phyloP scores from a whole-genome alignment of 2,329 filamentous ascomycete genomes.

The Colletotrichum neosansevieriae region DNA sequence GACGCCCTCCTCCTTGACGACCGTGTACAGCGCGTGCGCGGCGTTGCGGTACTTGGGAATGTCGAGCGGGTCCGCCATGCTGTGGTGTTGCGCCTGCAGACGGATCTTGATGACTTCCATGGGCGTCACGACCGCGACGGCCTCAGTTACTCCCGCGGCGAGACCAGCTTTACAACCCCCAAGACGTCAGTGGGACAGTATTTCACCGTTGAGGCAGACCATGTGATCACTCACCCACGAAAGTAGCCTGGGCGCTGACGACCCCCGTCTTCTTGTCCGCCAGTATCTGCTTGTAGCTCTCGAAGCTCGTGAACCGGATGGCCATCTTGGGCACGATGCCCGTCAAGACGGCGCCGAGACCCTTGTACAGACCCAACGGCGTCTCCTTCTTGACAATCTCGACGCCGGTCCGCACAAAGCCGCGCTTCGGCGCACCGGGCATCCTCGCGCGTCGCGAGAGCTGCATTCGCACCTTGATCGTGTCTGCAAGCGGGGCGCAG shows the following conservation, averaged over 20 bases:
- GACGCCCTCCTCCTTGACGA: conserved; percentile 90
- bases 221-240: conserved; percentile 50
- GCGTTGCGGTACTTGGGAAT: conserved; percentile 98
- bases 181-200: background rate
- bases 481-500: conserved; percentile 68
- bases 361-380: conserved; percentile 94
- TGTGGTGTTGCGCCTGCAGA: conserved; percentile 97
- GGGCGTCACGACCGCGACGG: conserved; percentile 93
- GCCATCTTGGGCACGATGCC: conserved; percentile 99
- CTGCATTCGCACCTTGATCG: conserved; percentile 99
- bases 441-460: conserved; percentile 86
- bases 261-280: conserved; percentile 75
- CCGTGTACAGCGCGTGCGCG: conserved; percentile 84
- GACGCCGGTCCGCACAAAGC: conserved; percentile 86
- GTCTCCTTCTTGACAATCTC: conserved; percentile 94
- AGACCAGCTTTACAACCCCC: conserved; percentile 80
- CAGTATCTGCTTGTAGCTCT: conserved; percentile 89
- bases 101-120: conserved; percentile 99
- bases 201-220: background rate
- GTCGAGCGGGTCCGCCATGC: conserved; percentile 96
- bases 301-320: conserved; percentile 97
- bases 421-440: conserved; percentile 86
- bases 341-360: conserved; percentile 94
- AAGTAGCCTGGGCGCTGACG: conserved; percentile 78
- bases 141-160: conserved; percentile 93